Evolutionary conservation across 441 rosid genomes (phyloP).

Genomic region (Flueggea neowawraea): DNA sequence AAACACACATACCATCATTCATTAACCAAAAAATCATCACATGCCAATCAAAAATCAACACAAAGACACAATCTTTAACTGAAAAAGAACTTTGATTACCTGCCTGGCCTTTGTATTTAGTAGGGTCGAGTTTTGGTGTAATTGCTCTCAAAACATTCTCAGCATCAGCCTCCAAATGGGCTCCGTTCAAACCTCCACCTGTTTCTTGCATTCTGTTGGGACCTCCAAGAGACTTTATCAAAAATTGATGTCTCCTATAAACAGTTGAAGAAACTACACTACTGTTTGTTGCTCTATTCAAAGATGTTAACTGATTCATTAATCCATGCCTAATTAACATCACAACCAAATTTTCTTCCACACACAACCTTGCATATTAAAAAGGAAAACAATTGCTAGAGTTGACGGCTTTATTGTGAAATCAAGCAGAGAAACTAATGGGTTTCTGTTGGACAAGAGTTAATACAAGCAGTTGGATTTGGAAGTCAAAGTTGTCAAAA

Average conservation of each 20-base stretch:
- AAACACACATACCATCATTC: not conserved
- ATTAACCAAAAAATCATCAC: not conserved
- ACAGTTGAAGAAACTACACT: conserved; percentile 35
- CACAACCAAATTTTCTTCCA: not conserved
- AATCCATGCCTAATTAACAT: conserved; percentile 48
- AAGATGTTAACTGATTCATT: conserved; percentile 32
- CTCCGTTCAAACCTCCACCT: conserved; percentile 23
- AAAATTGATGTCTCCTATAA: conserved; percentile 64
- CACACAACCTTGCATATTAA: no score
- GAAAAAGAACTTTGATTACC: conserved; percentile 33
- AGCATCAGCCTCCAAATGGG: conserved; percentile 62
- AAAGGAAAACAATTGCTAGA: no score
- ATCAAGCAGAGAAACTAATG: no score
- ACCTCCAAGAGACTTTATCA: conserved; percentile 50
- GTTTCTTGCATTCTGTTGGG: conserved; percentile 34
- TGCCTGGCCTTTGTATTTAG: conserved; percentile 90
- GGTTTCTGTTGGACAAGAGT: no score
- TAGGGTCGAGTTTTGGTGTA: conserved; percentile 56
- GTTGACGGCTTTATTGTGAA: no score
- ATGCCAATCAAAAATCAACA: not conserved
- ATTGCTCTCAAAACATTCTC: conserved; percentile 56
- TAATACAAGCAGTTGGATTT: not conserved
- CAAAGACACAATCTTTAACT: not conserved
- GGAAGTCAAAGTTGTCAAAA: not conserved
- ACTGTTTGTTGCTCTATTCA: conserved; percentile 19